Percentiles rank a stretch among this genome's conserved stretches.
These are phyloP conservation scores for Cutaneotrichosporon curvatum DNA, from an alignment of 1,284 basidiomycete genomes.

Conservation along the genomic window DNA sequence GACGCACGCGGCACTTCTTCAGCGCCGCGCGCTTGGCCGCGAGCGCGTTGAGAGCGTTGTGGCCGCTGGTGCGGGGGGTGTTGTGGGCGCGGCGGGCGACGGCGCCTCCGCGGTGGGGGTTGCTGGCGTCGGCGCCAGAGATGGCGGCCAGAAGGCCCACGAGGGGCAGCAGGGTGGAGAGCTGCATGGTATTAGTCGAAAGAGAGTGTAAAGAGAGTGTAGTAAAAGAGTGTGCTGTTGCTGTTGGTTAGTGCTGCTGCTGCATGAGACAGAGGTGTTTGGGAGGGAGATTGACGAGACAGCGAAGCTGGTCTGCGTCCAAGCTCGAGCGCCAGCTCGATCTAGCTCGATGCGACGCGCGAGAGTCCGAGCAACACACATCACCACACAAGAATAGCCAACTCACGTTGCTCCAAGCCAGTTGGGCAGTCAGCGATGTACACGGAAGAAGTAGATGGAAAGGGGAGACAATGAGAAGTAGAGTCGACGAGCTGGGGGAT, in stretches of 20 bases:
- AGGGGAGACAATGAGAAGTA: background rate
- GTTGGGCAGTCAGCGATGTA: background rate
- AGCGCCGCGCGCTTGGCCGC: background rate
- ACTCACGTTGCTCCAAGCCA: background rate
- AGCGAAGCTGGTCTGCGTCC: no score
- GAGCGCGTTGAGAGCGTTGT: background rate
- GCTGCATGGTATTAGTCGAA: constrained; percentile 19
- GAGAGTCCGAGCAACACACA: no score
- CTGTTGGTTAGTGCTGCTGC: background rate
- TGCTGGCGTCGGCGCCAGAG: background rate
- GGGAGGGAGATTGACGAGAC: no score
- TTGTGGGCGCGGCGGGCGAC: background rate
- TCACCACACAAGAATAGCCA: no score
- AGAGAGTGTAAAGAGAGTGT: background rate
- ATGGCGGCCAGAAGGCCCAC: constrained; percentile 22
- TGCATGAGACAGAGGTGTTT: no score
- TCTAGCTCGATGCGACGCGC: no score
- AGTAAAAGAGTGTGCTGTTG: background rate
- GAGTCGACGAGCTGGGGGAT: background rate
- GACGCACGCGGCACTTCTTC: background rate
- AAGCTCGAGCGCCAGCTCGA: no score
- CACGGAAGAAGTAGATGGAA: background rate
- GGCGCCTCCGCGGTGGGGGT: background rate
- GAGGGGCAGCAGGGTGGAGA: constrained; percentile 24
- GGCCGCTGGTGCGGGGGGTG: background rate